A percentile compares a stretch with the other conserved stretches of the same genome.
Evolutionary conservation across 2,329 filamentous ascomycete genomes (phyloP).

Genomic region (Rhytidhysteron rufulum): DNA sequence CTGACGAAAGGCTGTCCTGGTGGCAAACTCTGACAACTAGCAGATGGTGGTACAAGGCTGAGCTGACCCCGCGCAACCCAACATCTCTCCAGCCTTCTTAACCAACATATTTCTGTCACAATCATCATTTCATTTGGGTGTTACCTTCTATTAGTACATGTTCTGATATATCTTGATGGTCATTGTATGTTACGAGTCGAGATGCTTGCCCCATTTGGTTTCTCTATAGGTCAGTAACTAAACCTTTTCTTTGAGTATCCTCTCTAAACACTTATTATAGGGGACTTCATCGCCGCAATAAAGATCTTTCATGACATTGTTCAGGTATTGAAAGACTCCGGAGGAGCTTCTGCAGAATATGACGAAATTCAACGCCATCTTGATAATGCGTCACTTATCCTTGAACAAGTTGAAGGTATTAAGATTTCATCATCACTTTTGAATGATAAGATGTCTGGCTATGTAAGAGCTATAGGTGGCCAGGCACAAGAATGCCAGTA

Average conservation of each 20-base stretch:
- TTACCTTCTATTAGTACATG: neutral
- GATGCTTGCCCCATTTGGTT: neutral
- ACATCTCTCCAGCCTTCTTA: neutral
- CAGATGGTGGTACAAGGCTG: neutral
- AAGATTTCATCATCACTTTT: neutral
- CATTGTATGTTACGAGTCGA: neutral
- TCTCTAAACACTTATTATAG: neutral
- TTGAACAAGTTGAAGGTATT: neutral
- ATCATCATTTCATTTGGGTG: neutral
- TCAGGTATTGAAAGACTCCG: neutral
- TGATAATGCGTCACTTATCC: neutral
- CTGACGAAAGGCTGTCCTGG: too few relatives aligned
- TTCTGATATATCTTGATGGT: neutral
- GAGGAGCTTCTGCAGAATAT: neutral
- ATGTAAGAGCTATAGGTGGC: neutral
- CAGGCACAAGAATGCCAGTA: neutral
- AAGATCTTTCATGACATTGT: neutral
- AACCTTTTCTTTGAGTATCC: neutral
- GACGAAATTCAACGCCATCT: neutral
- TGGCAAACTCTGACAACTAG: too few relatives aligned
- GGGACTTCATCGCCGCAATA: neutral
- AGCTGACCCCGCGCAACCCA: neutral
- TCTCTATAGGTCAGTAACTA: neutral
- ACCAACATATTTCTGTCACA: neutral
- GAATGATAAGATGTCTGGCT: neutral